Conservation (phyloP, 163 green algal genomes). For the Smithsoniella earleae region DNA sequence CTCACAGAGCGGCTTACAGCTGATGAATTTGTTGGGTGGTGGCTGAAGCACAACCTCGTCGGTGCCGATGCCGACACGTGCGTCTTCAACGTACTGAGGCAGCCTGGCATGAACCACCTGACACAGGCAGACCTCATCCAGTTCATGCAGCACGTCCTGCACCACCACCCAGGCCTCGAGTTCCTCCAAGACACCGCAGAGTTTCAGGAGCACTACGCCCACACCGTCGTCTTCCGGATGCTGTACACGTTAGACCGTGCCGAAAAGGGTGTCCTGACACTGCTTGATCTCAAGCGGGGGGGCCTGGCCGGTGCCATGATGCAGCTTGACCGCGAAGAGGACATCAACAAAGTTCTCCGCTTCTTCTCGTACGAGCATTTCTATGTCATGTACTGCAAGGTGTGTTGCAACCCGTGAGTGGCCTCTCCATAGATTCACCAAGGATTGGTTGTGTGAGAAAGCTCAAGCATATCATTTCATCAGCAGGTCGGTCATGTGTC, state of each 20-base stretch:
- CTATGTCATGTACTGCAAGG: slow-evolving; percentile 99
- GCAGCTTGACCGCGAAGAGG: slow-evolving; percentile 80
- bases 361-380: slow-evolving; percentile 99
- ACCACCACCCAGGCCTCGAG: slow-evolving; percentile 90
- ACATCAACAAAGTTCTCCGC: slow-evolving; percentile 88
- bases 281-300: slow-evolving; percentile 69
- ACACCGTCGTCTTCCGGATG: slow-evolving; percentile 95
- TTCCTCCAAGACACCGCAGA: slow-evolving; percentile 90
- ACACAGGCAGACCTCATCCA: slow-evolving; percentile 67
- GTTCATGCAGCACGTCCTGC: slow-evolving; percentile 70
- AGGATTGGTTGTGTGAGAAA: too few species aligned
- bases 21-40: slow-evolving; percentile 50
- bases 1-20: background rate
- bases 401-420: too few species aligned
- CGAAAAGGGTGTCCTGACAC: slow-evolving; percentile 63
- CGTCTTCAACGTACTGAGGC: slow-evolving; percentile 58
- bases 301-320: slow-evolving; percentile 74
- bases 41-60: slow-evolving; percentile 41
- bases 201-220: slow-evolving; percentile 91
- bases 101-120: slow-evolving; percentile 41
- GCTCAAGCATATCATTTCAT: too few species aligned
- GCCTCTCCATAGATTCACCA: too few species aligned
- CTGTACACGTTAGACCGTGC: slow-evolving; percentile 76
- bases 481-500: too few species aligned
- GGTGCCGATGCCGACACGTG: slow-evolving; percentile 40